These are phyloP conservation scores for Alliaria petiolata DNA, from an alignment of 345 rosid species.

Conservation along the genomic window DNA sequence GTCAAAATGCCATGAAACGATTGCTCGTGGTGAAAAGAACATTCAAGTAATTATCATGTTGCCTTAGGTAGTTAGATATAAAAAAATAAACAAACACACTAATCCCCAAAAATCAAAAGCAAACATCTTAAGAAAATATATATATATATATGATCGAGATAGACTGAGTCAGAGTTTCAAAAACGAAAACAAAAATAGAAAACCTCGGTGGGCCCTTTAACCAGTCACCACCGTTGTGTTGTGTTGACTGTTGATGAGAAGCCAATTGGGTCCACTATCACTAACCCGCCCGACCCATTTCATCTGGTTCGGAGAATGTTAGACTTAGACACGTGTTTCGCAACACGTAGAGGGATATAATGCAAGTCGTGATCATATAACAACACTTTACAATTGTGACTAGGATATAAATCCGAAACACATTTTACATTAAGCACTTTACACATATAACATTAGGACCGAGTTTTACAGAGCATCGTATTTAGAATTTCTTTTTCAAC, in stretches of 20 bases:
- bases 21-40: neutral
- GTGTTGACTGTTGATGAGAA: constrained; percentile 19
- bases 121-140: neutral
- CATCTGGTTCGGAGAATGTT: neutral
- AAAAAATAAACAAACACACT: neutral
- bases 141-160: neutral
- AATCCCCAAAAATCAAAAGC: neutral
- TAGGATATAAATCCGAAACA: neutral
- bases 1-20: neutral
- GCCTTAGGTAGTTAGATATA: neutral
- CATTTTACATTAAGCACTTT: neutral
- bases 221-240: constrained; percentile 1
- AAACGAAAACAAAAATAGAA: neutral
- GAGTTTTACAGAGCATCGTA: neutral
- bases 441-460: neutral
- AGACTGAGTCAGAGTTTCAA: constrained; percentile 8
- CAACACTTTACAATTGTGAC: constrained; percentile 17
- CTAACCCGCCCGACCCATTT: neutral
- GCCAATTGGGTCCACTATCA: constrained; percentile 11
- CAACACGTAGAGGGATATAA: constrained; percentile 16
- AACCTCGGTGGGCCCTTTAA: neutral
- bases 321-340: constrained; percentile 17
- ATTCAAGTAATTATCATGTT: neutral
- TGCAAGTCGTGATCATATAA: constrained; percentile 9
- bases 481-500: neutral